Percentiles rank a stretch among this genome's conserved stretches.
Evolutionary conservation across 257 asterid species (phyloP).

Genomic region (Salvia miltiorrhiza): DNA sequence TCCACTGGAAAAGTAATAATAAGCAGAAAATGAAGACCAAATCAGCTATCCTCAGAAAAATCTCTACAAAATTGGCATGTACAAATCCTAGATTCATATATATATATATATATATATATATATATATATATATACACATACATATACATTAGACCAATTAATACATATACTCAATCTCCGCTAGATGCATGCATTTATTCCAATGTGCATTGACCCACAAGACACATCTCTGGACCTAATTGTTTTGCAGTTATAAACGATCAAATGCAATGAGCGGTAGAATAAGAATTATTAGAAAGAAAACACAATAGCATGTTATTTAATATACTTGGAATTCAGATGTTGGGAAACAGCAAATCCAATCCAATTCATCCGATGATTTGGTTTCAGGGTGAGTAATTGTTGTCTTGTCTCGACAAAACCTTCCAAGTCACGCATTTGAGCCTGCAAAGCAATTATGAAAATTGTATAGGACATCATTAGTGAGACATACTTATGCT

Average conservation of each 20-base stretch:
- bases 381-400: conserved; percentile 88
- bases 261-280: background rate
- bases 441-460: conserved; percentile 61
- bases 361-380: conserved; percentile 99
- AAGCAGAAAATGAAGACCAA: conserved; percentile 16
- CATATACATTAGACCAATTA: background rate
- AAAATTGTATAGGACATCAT: conserved; percentile 19
- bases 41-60: background rate
- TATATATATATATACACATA: no score
- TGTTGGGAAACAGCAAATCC: conserved; percentile 98
- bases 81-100: background rate
- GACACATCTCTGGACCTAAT: background rate
- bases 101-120: background rate
- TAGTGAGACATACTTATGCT: background rate
- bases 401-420: conserved; percentile 98
- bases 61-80: background rate
- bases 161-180: background rate
- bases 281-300: background rate
- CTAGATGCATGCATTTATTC: background rate
- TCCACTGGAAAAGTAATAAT: conserved; percentile 49
- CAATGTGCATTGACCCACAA: background rate
- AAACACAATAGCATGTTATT: conserved; percentile 6
- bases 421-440: conserved; percentile 98
- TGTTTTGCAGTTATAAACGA: conserved; percentile 1
- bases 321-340: conserved; percentile 70